phyloP scores from a whole-genome alignment of 1,139 yeast genomes.

The Geotrichum cucujoidarum region DNA sequence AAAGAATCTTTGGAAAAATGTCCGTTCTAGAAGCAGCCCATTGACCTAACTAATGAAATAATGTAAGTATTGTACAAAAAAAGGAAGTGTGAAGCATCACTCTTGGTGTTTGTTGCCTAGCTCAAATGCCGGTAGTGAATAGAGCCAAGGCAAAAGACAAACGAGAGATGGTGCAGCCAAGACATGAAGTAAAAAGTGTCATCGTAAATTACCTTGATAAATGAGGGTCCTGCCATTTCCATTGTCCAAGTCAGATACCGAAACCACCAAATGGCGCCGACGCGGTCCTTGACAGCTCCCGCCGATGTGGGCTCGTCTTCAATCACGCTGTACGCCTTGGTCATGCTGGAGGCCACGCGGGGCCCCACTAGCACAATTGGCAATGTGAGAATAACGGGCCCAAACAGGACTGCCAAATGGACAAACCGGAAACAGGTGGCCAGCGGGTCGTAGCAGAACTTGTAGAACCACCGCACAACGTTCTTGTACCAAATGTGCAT shows the following conservation, averaged over 20 bases:
- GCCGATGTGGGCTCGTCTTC: slow-evolving; percentile 23
- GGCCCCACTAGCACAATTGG: slow-evolving; percentile 68
- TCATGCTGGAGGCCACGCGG: slow-evolving; percentile 30
- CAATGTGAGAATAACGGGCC: slow-evolving; percentile 60
- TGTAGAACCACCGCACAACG: slow-evolving; percentile 22
- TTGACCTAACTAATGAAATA: slow-evolving; percentile 62
- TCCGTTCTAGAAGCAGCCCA: slow-evolving; percentile 99
- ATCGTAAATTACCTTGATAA: slow-evolving; percentile 52
- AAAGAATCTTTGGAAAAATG: slow-evolving; percentile 74
- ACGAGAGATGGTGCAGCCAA: slow-evolving; percentile 2
- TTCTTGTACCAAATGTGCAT: slow-evolving; percentile 5
- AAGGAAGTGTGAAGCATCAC: no score
- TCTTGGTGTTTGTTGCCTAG: no score
- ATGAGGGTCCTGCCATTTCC: slow-evolving; percentile 89
- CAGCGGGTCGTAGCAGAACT: slow-evolving; percentile 52
- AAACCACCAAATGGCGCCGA: slow-evolving; percentile 74
- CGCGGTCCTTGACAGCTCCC: slow-evolving; percentile 44
- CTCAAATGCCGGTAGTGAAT: slow-evolving; percentile 4
- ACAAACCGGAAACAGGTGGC: slow-evolving; percentile 63
- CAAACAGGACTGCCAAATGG: slow-evolving; percentile 59
- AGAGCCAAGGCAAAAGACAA: slow-evolving; percentile 9
- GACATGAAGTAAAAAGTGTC: slow-evolving; percentile 19
- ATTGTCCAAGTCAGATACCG: slow-evolving; percentile 59
- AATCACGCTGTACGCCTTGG: neutral
- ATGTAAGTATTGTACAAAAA: neutral